Conservation (phyloP, 2,329 filamentous ascomycete genomes). For the Hypomyces perniciosus region DNA sequence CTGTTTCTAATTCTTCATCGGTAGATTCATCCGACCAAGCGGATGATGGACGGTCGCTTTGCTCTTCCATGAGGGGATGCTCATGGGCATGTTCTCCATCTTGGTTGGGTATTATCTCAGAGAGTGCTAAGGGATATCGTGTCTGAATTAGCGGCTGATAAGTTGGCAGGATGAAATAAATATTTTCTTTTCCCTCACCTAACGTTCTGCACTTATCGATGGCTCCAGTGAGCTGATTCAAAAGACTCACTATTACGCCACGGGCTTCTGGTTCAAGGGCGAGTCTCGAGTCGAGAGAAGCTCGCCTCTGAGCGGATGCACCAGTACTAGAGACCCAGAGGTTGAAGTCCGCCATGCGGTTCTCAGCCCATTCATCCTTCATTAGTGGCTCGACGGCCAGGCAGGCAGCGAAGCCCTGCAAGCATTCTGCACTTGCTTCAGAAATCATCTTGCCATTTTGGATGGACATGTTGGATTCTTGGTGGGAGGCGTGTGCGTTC, state of each 20-base stretch:
- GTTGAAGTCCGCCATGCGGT: slow-evolving; percentile 10
- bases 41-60: neutral
- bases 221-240: slow-evolving; percentile 2
- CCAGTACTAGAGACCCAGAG: slow-evolving; percentile 11
- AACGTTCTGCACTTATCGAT: slow-evolving; percentile 1
- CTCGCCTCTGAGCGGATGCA: slow-evolving; percentile 2
- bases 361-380: slow-evolving; percentile 11
- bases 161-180: neutral
- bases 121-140: neutral
- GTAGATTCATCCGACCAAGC: neutral
- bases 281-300: slow-evolving; percentile 5
- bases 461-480: neutral
- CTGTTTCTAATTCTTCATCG: neutral
- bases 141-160: neutral
- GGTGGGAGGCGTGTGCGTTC: too few species aligned
- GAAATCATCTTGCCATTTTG: neutral
- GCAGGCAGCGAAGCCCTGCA: slow-evolving; percentile 5
- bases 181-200: neutral
- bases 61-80: neutral
- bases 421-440: neutral
- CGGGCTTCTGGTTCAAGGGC: slow-evolving; percentile 3
- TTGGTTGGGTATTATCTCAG: neutral
- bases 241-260: slow-evolving; percentile 1
- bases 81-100: neutral
- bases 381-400: slow-evolving; percentile 3